Conservation (phyloP, 768 basidiomycete genomes). For the Ephemerocybe angulata region DNA sequence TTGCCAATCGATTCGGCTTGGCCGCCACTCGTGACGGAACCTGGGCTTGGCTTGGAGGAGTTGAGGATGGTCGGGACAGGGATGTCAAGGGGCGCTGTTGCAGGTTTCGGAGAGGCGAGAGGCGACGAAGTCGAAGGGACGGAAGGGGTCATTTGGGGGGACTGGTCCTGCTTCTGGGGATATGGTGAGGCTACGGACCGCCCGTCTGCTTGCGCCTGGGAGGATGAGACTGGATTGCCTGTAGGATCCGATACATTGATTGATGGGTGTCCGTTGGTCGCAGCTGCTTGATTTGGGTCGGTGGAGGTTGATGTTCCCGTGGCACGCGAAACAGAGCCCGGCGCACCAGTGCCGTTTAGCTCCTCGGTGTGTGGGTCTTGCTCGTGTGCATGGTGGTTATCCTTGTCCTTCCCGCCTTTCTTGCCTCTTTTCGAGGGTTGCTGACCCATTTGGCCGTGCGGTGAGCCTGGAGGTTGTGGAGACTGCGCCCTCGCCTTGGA, state of each 20-base stretch:
- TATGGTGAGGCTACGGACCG: conserved; percentile 36
- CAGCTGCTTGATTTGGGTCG: conserved; percentile 37
- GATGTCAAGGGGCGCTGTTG: conserved; percentile 65
- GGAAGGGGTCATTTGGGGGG: conserved; percentile 35
- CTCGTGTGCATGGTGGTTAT: conserved; percentile 45
- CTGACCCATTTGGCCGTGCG: conserved; percentile 68
- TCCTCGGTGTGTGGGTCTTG: conserved; percentile 38
- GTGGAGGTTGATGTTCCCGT: conserved; percentile 33
- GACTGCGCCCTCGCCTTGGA: conserved; percentile 72
- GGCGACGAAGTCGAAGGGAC: conserved; percentile 36
- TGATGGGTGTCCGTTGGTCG: conserved; percentile 41
- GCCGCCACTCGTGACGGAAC: conserved; percentile 40
- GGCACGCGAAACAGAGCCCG: conserved; percentile 43
- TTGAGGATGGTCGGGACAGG: conserved; percentile 84
- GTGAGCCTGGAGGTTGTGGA: conserved; percentile 54
- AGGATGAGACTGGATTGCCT: conserved; percentile 28
- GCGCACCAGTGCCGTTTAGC: conserved; percentile 32
- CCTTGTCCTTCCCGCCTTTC: conserved; percentile 69
- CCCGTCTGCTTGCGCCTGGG: conserved; percentile 8
- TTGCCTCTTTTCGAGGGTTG: conserved; percentile 80
- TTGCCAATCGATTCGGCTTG: conserved; percentile 42
- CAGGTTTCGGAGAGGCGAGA: conserved; percentile 37
- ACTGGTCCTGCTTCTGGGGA: conserved; percentile 32
- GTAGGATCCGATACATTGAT: conserved; percentile 44
- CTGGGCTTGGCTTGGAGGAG: conserved; percentile 46